Evolutionary conservation across 169 alveolate genomes (phyloP).

Genomic region (Plasmodium berghei): DNA sequence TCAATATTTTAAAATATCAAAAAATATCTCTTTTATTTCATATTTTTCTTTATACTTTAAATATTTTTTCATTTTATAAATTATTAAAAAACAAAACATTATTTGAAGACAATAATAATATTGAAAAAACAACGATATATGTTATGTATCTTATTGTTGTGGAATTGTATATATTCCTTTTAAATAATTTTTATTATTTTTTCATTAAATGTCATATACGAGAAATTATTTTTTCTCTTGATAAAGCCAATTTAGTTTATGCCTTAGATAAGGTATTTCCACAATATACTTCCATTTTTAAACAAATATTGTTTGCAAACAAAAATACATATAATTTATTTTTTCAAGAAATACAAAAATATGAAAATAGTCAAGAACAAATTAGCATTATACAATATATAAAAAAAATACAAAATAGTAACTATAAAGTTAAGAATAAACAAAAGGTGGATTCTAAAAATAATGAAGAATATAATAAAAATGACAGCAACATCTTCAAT

Average conservation of each 20-base stretch:
- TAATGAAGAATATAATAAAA: not conserved
- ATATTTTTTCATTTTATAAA: constrained; percentile 22
- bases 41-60: constrained; percentile 25
- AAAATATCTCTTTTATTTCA: constrained; percentile 29
- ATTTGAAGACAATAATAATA: not conserved
- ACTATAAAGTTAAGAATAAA: constrained; percentile 5
- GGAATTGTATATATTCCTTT: constrained; percentile 37
- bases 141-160: constrained; percentile 26
- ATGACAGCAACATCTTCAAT: no score
- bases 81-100: constrained; percentile 11
- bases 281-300: constrained; percentile 27
- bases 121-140: constrained; percentile 21
- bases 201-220: constrained; percentile 8
- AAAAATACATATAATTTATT: not conserved
- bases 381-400: not conserved
- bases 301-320: not conserved
- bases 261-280: constrained; percentile 36
- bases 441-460: not conserved
- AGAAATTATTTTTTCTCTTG: constrained; percentile 24
- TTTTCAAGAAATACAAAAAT: constrained; percentile 4
- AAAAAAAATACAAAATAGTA: not conserved
- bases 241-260: constrained; percentile 51
- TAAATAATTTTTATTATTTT: constrained; percentile 42
- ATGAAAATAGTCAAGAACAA: constrained; percentile 5
- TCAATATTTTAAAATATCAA: constrained; percentile 16